Evolutionary conservation across 169 alveolate genomes (phyloP).

Genomic region (Plasmodium reichenowi): DNA sequence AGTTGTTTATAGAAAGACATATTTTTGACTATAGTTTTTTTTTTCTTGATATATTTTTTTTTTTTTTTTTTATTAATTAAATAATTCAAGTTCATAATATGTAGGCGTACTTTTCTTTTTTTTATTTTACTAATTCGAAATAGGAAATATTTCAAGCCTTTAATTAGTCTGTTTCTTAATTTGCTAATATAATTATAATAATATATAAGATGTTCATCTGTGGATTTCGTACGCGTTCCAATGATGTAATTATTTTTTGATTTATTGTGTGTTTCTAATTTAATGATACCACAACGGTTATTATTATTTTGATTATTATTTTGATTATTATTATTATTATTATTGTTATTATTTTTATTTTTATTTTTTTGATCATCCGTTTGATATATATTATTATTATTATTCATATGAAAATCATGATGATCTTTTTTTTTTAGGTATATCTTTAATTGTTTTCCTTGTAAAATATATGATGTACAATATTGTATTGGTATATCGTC

Average conservation of each 20-base stretch:
- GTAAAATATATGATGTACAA: conserved; percentile 36
- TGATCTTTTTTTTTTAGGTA: conserved; percentile 31
- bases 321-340: background rate
- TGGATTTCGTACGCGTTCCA: conserved; percentile 71
- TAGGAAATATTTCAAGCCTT: conserved; percentile 37
- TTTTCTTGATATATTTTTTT: conserved; percentile 21
- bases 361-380: too few relatives aligned
- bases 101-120: conserved; percentile 18
- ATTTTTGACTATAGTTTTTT: conserved; percentile 3
- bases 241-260: conserved; percentile 38
- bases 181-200: conserved; percentile 63
- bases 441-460: conserved; percentile 51
- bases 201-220: conserved; percentile 63
- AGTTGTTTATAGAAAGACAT: conserved; percentile 62
- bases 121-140: conserved; percentile 44
- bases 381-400: background rate
- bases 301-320: background rate
- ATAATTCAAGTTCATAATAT: conserved; percentile 8
- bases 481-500: conserved; percentile 59
- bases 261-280: background rate
- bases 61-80: conserved; percentile 23
- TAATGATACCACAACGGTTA: background rate
- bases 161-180: conserved; percentile 35
- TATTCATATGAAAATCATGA: background rate
- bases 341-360: background rate